Evolutionary conservation across 2,329 filamentous ascomycete genomes (phyloP).

Genomic region (Nigrospora sphaerica): DNA sequence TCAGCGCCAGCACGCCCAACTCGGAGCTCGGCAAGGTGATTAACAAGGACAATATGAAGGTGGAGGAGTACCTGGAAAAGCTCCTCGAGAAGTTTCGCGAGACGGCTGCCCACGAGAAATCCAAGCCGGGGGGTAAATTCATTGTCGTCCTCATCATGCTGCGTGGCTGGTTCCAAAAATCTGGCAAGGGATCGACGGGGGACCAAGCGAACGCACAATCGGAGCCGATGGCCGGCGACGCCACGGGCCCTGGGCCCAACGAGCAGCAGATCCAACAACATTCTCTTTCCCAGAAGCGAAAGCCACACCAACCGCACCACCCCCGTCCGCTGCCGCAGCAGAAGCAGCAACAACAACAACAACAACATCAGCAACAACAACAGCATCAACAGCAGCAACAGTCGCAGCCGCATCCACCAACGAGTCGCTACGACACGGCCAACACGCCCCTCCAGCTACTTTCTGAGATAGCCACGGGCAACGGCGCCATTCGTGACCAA

Average conservation of each 20-base stretch:
- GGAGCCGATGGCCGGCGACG: conserved; percentile 1
- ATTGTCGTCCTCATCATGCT: conserved; percentile 64
- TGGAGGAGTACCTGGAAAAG: conserved; percentile 59
- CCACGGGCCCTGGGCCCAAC: not conserved
- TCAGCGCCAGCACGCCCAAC: conserved; percentile 55
- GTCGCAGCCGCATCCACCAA: not conserved
- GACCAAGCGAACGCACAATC: conserved; percentile 6
- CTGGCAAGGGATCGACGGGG: conserved; percentile 22
- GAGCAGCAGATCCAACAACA: not conserved
- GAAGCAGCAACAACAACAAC: conserved; percentile 1
- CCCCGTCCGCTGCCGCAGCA: not conserved
- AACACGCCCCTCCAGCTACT: conserved; percentile 50
- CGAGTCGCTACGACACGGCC: conserved; percentile 20
- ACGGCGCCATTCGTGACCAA: conserved; percentile 22
- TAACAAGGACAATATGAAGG: conserved; percentile 58
- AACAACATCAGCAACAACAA: conserved; percentile 10
- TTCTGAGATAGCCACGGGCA: conserved; percentile 46
- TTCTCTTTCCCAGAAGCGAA: not conserved
- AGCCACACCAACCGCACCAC: conserved; percentile 3
- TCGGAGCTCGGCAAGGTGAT: conserved; percentile 66
- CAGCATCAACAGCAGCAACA: conserved; percentile 11
- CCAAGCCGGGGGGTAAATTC: conserved; percentile 62
- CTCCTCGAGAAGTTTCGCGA: conserved; percentile 61
- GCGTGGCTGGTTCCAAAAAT: conserved; percentile 59
- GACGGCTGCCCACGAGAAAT: conserved; percentile 56